phyloP scores from a whole-genome alignment of 2,329 filamentous ascomycete genomes.

The Dendrostoma leiphaemia region DNA sequence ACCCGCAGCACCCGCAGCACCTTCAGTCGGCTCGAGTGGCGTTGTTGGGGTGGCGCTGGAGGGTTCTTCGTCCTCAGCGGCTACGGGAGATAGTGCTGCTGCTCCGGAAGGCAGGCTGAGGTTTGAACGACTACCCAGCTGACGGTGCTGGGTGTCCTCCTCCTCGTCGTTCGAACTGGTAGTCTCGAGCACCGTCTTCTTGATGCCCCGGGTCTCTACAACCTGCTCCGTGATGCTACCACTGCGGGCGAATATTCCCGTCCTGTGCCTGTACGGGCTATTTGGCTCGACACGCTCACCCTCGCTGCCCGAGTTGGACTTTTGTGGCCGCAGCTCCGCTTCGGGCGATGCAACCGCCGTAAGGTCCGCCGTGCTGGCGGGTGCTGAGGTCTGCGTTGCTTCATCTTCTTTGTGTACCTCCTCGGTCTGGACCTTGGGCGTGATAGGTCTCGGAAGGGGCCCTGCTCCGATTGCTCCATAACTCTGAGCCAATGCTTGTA shows the following conservation, averaged over 20 bases:
- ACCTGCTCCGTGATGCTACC: constrained; percentile 78
- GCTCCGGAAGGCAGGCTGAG: neutral
- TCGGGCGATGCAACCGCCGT: constrained; percentile 7
- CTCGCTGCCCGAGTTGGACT: constrained; percentile 18
- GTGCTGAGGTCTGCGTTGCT: constrained; percentile 24
- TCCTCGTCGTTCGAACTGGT: constrained; percentile 34
- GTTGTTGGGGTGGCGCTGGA: constrained; percentile 24
- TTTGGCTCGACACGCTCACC: constrained; percentile 10
- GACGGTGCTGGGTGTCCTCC: constrained; percentile 19
- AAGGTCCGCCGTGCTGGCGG: constrained; percentile 9
- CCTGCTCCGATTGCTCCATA: constrained; percentile 45
- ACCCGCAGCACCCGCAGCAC: neutral
- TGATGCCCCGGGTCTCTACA: constrained; percentile 70
- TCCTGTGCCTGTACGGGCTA: constrained; percentile 14
- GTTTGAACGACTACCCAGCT: constrained; percentile 11
- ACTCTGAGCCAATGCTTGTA: constrained; percentile 56
- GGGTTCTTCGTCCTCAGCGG: constrained; percentile 14
- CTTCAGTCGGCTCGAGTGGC: constrained; percentile 25
- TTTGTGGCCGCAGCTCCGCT: constrained; percentile 5
- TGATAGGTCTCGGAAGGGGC: constrained; percentile 21
- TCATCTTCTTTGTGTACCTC: constrained; percentile 22
- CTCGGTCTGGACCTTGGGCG: constrained; percentile 23
- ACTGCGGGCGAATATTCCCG: constrained; percentile 52
- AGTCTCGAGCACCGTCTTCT: constrained; percentile 66
- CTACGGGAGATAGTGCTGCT: constrained; percentile 13